Percentiles rank a stretch among this genome's conserved stretches.
phyloP scores from a whole-genome alignment of 1,284 basidiomycete species.

The Anthracocystis panici-leucophaei region DNA sequence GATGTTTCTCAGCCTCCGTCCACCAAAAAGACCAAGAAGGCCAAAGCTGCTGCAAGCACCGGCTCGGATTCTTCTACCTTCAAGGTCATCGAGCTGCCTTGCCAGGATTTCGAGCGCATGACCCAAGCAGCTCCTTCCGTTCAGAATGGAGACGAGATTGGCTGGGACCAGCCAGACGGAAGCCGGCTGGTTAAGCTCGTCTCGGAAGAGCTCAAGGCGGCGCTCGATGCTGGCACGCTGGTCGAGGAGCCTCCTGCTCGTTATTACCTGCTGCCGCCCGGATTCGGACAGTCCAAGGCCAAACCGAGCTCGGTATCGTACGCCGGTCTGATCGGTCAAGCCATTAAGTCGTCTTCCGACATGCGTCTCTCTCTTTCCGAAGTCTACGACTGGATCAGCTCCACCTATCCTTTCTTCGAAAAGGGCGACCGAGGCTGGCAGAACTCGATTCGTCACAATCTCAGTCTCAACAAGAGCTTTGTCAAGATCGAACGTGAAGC shows the following conservation, averaged over 20 bases:
- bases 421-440: conserved; percentile 94
- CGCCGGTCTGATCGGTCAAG: conserved; percentile 94
- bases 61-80: conserved; percentile 29
- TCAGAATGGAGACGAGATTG: conserved; percentile 50
- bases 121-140: conserved; percentile 24
- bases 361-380: conserved; percentile 91
- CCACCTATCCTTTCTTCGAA: conserved; percentile 92
- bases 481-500: conserved; percentile 71
- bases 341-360: conserved; percentile 84
- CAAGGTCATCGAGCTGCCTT: conserved; percentile 36
- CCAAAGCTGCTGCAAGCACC: conserved; percentile 22
- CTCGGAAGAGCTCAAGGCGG: conserved; percentile 66
- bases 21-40: conserved; percentile 38
- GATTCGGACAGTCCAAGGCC: conserved; percentile 56
- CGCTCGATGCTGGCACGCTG: conserved; percentile 61
- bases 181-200: conserved; percentile 66
- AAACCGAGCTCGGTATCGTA: conserved; percentile 76
- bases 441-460: conserved; percentile 89
- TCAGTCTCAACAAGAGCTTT: conserved; percentile 87
- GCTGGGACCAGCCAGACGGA: conserved; percentile 67
- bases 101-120: conserved; percentile 51
- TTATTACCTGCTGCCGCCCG: conserved; percentile 65
- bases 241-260: conserved; percentile 62
- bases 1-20: conserved; percentile 13
- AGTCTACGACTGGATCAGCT: conserved; percentile 95